Evolutionary conservation across 1,284 basidiomycete genomes (phyloP).

Genomic region (Malassezia pachydermatis): DNA sequence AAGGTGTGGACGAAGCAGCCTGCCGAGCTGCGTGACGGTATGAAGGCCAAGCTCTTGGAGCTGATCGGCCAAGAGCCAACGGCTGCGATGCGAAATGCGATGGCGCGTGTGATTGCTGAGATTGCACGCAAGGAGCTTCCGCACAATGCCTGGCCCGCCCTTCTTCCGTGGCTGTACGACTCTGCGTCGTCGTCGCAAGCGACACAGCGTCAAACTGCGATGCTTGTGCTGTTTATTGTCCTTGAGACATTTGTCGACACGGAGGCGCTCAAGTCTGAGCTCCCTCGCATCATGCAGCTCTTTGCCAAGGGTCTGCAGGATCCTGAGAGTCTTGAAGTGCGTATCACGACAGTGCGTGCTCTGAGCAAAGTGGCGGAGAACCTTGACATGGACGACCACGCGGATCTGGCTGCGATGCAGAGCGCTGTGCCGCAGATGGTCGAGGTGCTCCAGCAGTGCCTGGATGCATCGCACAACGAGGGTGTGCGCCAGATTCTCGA

Average conservation of each 20-base stretch:
- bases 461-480: slow-evolving; percentile 71
- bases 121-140: slow-evolving; percentile 85
- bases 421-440: slow-evolving; percentile 79
- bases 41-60: slow-evolving; percentile 75
- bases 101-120: slow-evolving; percentile 82
- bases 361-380: slow-evolving; percentile 88
- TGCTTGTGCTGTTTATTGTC: slow-evolving; percentile 82
- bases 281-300: slow-evolving; percentile 69
- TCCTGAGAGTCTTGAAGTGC: slow-evolving; percentile 77
- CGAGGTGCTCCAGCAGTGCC: slow-evolving; percentile 72
- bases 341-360: slow-evolving; percentile 73
- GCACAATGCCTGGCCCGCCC: slow-evolving; percentile 68
- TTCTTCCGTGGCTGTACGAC: slow-evolving; percentile 77
- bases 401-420: slow-evolving; percentile 85
- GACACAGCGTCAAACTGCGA: slow-evolving; percentile 76
- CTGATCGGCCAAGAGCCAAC: slow-evolving; percentile 67
- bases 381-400: slow-evolving; percentile 77
- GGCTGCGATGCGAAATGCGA: slow-evolving; percentile 66
- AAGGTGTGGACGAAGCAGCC: slow-evolving; percentile 72
- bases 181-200: slow-evolving; percentile 63
- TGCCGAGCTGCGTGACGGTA: slow-evolving; percentile 63
- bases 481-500: slow-evolving; percentile 85
- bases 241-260: slow-evolving; percentile 79
- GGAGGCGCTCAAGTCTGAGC: slow-evolving; percentile 63
- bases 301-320: slow-evolving; percentile 72